These are phyloP conservation scores for Calocybe cyanea DNA, from an alignment of 768 basidiomycete genomes.

Conservation along the genomic window DNA sequence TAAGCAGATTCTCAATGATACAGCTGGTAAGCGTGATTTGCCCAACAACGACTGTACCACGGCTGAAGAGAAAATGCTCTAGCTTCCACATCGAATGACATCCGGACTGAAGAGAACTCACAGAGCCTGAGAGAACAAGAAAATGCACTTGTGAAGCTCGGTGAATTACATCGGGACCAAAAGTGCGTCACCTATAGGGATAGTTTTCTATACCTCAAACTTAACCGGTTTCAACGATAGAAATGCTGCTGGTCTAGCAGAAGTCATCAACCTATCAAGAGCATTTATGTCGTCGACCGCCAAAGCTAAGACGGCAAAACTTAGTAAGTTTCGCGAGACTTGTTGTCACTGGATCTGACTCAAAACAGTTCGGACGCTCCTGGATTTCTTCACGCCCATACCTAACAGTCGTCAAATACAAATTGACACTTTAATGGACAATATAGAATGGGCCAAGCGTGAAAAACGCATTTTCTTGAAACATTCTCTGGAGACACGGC, in stretches of 20 bases:
- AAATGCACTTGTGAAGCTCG: conserved; percentile 78
- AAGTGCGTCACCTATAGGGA: conserved; percentile 39
- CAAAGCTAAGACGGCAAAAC: conserved; percentile 95
- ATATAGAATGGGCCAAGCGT: conserved; percentile 86
- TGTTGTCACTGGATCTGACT: background rate
- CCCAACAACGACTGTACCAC: no score
- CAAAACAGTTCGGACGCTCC: conserved; percentile 79
- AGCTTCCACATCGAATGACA: conserved; percentile 29
- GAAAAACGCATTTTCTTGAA: conserved; percentile 96
- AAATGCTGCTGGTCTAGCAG: conserved; percentile 80
- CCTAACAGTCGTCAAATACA: conserved; percentile 73
- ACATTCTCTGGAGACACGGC: conserved; percentile 87
- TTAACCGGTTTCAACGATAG: conserved; percentile 31
- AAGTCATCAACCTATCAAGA: conserved; percentile 80
- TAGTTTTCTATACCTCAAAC: background rate
- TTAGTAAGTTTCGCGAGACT: conserved; percentile 54
- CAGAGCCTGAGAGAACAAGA: conserved; percentile 78
- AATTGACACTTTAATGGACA: conserved; percentile 83
- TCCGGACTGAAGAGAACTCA: conserved; percentile 40
- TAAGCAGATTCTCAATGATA: conserved; percentile 55
- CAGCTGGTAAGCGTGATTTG: conserved; percentile 30
- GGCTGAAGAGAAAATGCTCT: background rate
- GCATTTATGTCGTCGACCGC: conserved; percentile 92
- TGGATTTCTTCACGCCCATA: conserved; percentile 82
- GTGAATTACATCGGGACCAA: conserved; percentile 82